Percentiles rank a stretch among this genome's conserved stretches.
Conservation (phyloP, 441 rosid genomes). For the Sinapis alba region DNA sequence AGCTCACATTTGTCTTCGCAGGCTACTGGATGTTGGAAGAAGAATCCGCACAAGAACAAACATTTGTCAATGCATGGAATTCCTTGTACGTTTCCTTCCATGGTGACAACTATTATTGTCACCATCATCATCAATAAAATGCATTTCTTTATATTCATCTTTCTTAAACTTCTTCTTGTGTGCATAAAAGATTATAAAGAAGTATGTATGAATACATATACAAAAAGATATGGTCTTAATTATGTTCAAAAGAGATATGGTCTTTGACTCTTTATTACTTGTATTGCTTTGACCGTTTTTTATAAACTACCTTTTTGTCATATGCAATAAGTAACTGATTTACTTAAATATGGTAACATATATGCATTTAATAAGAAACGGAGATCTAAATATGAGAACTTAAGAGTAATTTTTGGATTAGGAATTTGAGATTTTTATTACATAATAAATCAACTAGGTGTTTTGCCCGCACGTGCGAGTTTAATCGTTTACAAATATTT, state of each 20-base stretch:
- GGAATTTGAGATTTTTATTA: not conserved
- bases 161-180: not conserved
- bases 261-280: not conserved
- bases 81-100: not conserved
- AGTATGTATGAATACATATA: not conserved
- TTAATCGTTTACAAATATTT: too few relatives aligned
- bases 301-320: not conserved
- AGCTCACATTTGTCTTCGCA: not conserved
- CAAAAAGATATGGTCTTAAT: not conserved
- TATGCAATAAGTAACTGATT: not conserved
- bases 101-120: not conserved
- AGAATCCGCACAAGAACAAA: not conserved
- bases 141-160: not conserved
- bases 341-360: not conserved
- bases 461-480: too few relatives aligned
- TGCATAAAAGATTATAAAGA: not conserved
- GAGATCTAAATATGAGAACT: not conserved
- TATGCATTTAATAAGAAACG: not conserved
- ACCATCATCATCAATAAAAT: slow-evolving; percentile 1
- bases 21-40: not conserved
- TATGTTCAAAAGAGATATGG: not conserved
- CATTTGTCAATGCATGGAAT: not conserved
- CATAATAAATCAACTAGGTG: not conserved
- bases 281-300: not conserved
- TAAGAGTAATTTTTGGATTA: not conserved